These are phyloP conservation scores for Gloeopeniophorella convolvens DNA, from an alignment of 768 basidiomycete species.

Conservation along the genomic window DNA sequence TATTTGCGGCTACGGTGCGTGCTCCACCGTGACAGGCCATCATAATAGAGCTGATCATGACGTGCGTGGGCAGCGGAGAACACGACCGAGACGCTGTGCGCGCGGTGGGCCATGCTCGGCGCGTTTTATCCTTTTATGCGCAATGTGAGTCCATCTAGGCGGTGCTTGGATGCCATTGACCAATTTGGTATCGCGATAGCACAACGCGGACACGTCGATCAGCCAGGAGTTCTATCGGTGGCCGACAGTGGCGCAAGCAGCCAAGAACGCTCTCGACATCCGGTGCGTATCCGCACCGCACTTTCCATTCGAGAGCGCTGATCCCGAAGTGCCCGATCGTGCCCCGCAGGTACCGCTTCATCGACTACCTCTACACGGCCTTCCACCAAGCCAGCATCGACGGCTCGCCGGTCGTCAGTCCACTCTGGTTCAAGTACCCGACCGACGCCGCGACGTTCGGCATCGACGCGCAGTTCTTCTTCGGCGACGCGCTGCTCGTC, in stretches of 20 bases:
- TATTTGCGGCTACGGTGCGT: constrained; percentile 59
- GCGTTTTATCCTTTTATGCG: constrained; percentile 79
- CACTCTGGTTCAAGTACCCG: constrained; percentile 63
- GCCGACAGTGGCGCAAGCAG: constrained; percentile 50
- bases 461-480: constrained; percentile 67
- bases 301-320: background rate
- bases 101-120: constrained; percentile 71
- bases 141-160: constrained; percentile 40
- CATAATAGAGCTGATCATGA: background rate
- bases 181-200: constrained; percentile 29
- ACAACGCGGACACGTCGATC: constrained; percentile 45
- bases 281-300: constrained; percentile 35
- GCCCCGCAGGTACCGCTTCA: constrained; percentile 49
- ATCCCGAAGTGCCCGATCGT: background rate
- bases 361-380: constrained; percentile 69
- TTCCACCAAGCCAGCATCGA: constrained; percentile 52
- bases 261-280: constrained; percentile 52
- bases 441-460: constrained; percentile 50
- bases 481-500: constrained; percentile 58
- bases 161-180: constrained; percentile 14
- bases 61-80: constrained; percentile 37
- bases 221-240: constrained; percentile 68
- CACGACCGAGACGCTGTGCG: constrained; percentile 63
- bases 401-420: constrained; percentile 61
- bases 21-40: background rate